phyloP scores from a whole-genome alignment of 1,284 basidiomycete genomes.

The Farysia itapuensis region DNA sequence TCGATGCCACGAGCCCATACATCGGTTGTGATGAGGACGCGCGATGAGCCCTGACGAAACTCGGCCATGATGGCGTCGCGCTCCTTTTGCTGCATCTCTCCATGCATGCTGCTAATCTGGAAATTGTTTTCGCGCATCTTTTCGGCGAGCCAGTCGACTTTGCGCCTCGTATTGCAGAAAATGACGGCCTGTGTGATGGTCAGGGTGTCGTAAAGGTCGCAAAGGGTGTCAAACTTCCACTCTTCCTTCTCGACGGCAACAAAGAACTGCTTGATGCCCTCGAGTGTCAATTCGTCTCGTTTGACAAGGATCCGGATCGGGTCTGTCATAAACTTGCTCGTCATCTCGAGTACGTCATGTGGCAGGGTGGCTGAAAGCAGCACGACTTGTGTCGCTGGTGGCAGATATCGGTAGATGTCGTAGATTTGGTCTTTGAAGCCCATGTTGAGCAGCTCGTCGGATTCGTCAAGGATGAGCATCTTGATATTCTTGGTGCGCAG shows the following conservation, averaged over 20 bases:
- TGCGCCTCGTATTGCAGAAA: conserved; percentile 97
- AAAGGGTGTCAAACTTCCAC: conserved; percentile 99
- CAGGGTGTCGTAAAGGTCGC: conserved; percentile 92
- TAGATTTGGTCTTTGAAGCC: conserved; percentile 99
- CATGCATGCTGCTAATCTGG: conserved; percentile 66
- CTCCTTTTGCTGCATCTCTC: conserved; percentile 98
- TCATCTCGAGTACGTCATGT: conserved; percentile 98
- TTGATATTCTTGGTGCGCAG: conserved; percentile 97
- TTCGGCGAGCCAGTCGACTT: conserved; percentile 99
- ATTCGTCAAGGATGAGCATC: conserved; percentile 98
- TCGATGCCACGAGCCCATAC: conserved; percentile 99
- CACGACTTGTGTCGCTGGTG: conserved; percentile 96
- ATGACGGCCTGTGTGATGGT: conserved; percentile 99
- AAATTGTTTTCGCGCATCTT: conserved; percentile 79
- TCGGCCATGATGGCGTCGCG: conserved; percentile 98
- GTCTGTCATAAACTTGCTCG: conserved; percentile 99
- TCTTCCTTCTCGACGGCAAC: conserved; percentile 99
- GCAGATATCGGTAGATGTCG: conserved; percentile 97
- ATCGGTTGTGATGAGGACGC: conserved; percentile 65
- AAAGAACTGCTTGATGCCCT: conserved; percentile 99
- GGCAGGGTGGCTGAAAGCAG: conserved; percentile 93
- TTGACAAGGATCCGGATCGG: conserved; percentile 98
- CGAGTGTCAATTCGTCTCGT: conserved; percentile 98
- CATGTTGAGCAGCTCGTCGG: conserved; percentile 94
- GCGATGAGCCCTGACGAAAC: conserved; percentile 81